Evolutionary conservation across 2,329 filamentous ascomycete genomes (phyloP), one percentile per base, ranked within the genome.

Genomic region (Diplodia sapinea): DNA sequence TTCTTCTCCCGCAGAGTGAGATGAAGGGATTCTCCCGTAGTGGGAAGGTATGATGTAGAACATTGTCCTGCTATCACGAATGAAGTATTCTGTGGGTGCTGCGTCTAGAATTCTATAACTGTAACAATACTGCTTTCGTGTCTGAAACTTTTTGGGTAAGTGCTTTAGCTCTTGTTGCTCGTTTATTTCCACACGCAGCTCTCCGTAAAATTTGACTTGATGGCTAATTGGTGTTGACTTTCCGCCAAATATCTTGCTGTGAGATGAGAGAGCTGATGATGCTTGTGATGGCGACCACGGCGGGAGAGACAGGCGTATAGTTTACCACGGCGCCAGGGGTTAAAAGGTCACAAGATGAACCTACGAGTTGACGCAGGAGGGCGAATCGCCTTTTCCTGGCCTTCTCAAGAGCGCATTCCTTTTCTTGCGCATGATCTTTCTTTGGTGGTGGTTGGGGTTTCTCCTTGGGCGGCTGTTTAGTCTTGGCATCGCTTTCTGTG

Each of bases 181-280:
- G 8, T 11, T 47, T n/a, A 17, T 55, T 31, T n/a, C 51, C 17
- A 6, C 36, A 31, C 29, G 29, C 7, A 4, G 15, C 6, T 11
- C 43, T 3, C 1, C 13, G 0, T 17, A n/a, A 15, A 20, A 6
- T 8, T 26, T 54, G 12, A 1, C 8, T 7, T 3, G 1, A 56
- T 12, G 3, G 1, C 17, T 55, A 65, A 9, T 26, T 55, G n/a
- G 17, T 49, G 49, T 68, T 68, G 8, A 68, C 40, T n/a, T 36
- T 55, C 17, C 38, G 56, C 66, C 66, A 68, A 13, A 68, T 55
- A 29, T 68, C 66, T 26, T 64, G 56, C 5, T 51, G 49, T 1
- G 57, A 56, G 29, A 68, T 56, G 38, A 63, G 40, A n/a, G 66
- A 68, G 26, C 66, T 68, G 9, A 56, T 31, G 12, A 68, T 68